phyloP scores from a whole-genome alignment of 345 rosid genomes.

The Rhodamnia argentea region DNA sequence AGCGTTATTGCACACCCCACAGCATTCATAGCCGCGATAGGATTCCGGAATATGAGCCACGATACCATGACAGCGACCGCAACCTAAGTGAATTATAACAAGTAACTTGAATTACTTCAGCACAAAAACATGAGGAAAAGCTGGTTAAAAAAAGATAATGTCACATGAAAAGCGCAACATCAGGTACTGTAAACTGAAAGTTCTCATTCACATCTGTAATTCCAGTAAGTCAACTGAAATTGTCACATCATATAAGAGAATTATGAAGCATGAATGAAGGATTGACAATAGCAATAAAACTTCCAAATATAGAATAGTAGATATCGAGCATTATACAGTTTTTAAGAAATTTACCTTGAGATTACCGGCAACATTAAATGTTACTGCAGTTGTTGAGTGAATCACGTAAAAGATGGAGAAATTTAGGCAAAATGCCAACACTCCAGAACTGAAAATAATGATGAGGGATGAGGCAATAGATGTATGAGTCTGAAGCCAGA shows the following conservation, averaged over 20 bases:
- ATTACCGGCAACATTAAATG: constrained; percentile 98
- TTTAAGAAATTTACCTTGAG: constrained; percentile 50
- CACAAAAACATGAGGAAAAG: not conserved
- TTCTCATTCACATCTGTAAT: not conserved
- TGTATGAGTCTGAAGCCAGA: constrained; percentile 64
- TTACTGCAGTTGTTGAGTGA: constrained; percentile 98
- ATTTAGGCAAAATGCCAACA: constrained; percentile 92
- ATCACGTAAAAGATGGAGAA: constrained; percentile 97
- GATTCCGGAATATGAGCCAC: constrained; percentile 89
- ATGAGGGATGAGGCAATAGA: constrained; percentile 46
- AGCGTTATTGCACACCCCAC: constrained; percentile 93
- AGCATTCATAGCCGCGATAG: constrained; percentile 78
- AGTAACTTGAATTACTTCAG: not conserved
- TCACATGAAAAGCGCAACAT: not conserved
- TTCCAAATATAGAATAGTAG: not conserved
- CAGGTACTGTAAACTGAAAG: not conserved
- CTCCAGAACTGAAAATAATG: constrained; percentile 83
- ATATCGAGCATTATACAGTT: not conserved
- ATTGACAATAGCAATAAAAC: not conserved
- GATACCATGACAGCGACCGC: constrained; percentile 93
- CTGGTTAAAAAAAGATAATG: not conserved
- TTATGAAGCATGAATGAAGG: not conserved
- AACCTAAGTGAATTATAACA: constrained; percentile 35
- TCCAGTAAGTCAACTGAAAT: not conserved
- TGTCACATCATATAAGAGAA: not conserved